These are phyloP conservation scores for Lepidium sativum DNA, from an alignment of 345 rosid species.

Conservation along the genomic window DNA sequence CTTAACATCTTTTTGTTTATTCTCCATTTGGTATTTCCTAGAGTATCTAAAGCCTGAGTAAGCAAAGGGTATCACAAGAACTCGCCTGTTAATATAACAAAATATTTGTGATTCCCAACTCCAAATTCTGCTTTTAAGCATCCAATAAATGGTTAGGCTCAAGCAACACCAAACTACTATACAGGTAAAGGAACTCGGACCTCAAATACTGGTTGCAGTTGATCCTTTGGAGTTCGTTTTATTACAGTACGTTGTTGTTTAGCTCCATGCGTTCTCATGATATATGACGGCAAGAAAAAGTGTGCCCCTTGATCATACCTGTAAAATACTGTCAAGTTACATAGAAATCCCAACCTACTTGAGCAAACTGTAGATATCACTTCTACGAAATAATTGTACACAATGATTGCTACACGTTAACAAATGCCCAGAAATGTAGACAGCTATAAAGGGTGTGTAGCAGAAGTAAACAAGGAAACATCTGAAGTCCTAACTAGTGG, in stretches of 20 bases:
- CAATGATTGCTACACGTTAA: background rate
- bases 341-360: constrained; percentile 14
- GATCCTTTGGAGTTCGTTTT: constrained; percentile 50
- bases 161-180: background rate
- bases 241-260: constrained; percentile 62
- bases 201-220: constrained; percentile 71
- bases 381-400: background rate
- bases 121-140: background rate
- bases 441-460: background rate
- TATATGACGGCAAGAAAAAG: constrained; percentile 72
- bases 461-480: background rate
- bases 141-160: constrained; percentile 5
- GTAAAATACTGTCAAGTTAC: constrained; percentile 25
- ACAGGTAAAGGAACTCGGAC: constrained; percentile 35
- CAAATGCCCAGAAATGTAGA: background rate
- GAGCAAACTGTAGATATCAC: background rate
- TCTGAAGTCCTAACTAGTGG: background rate
- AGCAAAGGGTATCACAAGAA: constrained; percentile 15
- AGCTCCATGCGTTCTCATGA: constrained; percentile 95
- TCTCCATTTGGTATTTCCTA: constrained; percentile 95
- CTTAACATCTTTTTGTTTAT: constrained; percentile 72
- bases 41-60: constrained; percentile 85
- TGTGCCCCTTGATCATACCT: constrained; percentile 89
- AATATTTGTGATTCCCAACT: background rate
- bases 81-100: constrained; percentile 3